Evolutionary conservation across 768 basidiomycete species (phyloP).

Genomic region (Lenzites betulinus): DNA sequence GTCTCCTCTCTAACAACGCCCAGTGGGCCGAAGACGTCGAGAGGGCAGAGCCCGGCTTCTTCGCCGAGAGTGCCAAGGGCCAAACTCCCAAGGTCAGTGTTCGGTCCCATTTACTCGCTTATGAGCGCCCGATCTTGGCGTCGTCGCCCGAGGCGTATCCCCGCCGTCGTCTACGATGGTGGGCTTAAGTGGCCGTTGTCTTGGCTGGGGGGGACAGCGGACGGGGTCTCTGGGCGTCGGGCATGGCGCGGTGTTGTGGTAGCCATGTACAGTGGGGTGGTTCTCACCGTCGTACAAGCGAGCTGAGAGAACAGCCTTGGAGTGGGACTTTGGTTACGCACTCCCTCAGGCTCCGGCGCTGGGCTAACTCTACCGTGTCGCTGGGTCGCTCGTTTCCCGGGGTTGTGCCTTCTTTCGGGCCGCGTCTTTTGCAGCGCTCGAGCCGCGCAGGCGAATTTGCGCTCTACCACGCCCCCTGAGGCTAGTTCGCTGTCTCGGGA

Average conservation of each 20-base stretch:
- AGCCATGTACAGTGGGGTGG: too few relatives aligned
- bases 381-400: too few relatives aligned
- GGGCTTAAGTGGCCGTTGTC: too few relatives aligned
- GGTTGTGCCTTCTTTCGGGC: too few relatives aligned
- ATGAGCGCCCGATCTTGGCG: neutral
- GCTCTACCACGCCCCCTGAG: too few relatives aligned
- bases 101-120: neutral
- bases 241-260: too few relatives aligned
- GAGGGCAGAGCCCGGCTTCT: slow-evolving; percentile 61
- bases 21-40: slow-evolving; percentile 71
- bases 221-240: neutral
- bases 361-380: too few relatives aligned
- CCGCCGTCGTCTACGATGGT: neutral
- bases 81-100: slow-evolving; percentile 64
- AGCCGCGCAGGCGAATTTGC: too few relatives aligned
- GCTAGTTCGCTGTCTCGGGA: too few relatives aligned
- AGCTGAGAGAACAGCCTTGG: too few relatives aligned
- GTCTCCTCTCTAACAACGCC: slow-evolving; percentile 53
- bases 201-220: neutral
- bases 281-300: neutral
- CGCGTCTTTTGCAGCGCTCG: too few relatives aligned
- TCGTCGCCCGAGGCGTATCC: neutral
- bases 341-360: too few relatives aligned
- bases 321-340: neutral
- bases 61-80: slow-evolving; percentile 56